Evolutionary conservation across 768 basidiomycete genomes (phyloP).

Genomic region (Lactarius sanguifluus): DNA sequence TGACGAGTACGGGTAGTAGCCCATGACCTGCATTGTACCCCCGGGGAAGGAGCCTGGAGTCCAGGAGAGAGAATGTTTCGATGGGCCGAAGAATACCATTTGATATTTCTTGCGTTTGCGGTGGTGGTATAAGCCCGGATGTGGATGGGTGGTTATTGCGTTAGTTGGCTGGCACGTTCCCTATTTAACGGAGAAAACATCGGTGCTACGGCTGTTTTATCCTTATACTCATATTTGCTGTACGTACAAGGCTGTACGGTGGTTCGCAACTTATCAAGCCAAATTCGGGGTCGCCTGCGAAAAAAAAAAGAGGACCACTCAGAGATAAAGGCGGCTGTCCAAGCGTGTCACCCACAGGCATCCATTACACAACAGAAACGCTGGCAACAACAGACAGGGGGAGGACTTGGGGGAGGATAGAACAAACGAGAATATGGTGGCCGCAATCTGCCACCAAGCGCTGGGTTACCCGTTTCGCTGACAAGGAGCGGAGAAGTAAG

Average conservation of each 20-base stretch:
- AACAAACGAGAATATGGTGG: neutral
- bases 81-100: neutral
- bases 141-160: no score
- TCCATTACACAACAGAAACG: neutral
- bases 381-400: neutral
- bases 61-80: conserved; percentile 1
- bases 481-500: conserved; percentile 12
- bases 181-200: no score
- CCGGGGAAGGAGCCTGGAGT: conserved; percentile 5
- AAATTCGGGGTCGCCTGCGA: neutral
- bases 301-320: neutral
- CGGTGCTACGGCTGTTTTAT: no score
- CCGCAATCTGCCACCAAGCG: neutral
- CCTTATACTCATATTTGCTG: no score
- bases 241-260: no score
- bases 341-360: neutral
- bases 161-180: no score
- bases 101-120: neutral
- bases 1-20: neutral
- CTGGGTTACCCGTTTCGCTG: neutral
- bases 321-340: neutral
- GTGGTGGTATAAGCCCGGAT: no score
- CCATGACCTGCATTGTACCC: neutral
- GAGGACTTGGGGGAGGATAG: neutral
- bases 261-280: neutral